Conservation (phyloP, 768 basidiomycete species). For the Pulveroboletus sp. region DNA sequence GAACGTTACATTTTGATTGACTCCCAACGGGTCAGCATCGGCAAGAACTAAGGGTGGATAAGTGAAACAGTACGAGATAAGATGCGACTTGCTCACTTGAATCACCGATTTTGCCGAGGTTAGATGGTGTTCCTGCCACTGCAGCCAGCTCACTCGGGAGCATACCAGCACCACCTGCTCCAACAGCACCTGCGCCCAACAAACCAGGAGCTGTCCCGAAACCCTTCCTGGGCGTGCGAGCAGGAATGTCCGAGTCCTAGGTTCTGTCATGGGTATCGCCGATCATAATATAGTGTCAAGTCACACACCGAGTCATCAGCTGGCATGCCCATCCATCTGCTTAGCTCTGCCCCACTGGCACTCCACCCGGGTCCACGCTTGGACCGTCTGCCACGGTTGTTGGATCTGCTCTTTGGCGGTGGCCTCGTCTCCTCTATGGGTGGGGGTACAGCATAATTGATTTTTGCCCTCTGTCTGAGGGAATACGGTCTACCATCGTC, state of each 20-base stretch:
- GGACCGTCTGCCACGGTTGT: conserved; percentile 36
- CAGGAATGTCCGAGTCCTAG: conserved; percentile 69
- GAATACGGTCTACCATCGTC: conserved; percentile 46
- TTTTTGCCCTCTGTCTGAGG: conserved; percentile 55
- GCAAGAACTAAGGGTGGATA: conserved; percentile 58
- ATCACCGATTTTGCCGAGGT: conserved; percentile 81
- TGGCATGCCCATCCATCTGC: conserved; percentile 70
- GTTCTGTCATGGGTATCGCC: conserved; percentile 1
- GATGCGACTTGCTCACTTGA: conserved; percentile 43
- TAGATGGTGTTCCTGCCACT: conserved; percentile 73
- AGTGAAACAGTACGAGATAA: conserved; percentile 16
- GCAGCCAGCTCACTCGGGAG: conserved; percentile 57
- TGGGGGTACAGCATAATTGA: conserved; percentile 82
- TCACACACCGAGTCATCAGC: conserved; percentile 65
- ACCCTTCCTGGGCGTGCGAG: conserved; percentile 66
- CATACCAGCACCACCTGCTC: conserved; percentile 52
- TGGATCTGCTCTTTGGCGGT: conserved; percentile 37
- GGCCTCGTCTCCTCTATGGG: conserved; percentile 66
- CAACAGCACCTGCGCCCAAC: conserved; percentile 44
- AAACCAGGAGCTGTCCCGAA: conserved; percentile 52
- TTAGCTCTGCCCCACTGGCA: conserved; percentile 70
- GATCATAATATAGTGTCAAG: not conserved
- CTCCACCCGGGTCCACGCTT: conserved; percentile 69
- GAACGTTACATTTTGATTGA: conserved; percentile 90
- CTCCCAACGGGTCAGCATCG: conserved; percentile 93